Conservation (phyloP, 2,329 filamentous ascomycete species). For the Calonectria honghensis region DNA sequence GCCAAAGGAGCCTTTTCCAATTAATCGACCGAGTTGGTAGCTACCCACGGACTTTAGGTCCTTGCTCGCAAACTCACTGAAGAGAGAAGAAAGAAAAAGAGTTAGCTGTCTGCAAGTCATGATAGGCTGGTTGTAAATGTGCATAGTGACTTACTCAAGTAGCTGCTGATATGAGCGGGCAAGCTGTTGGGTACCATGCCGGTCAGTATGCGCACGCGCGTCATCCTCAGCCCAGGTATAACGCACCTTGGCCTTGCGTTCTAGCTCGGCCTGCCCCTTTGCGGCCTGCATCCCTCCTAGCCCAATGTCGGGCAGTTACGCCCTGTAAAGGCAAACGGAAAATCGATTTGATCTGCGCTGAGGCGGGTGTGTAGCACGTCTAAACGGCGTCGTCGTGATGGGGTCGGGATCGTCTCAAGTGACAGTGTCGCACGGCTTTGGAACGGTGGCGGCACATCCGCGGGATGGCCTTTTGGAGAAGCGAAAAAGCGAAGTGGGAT, state of each 20-base stretch:
- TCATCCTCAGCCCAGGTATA: constrained; percentile 9
- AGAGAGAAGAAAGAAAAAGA: constrained; percentile 33
- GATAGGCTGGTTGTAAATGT: background rate
- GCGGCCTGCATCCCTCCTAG: constrained; percentile 70
- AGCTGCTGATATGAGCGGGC: constrained; percentile 97
- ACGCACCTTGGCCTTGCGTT: constrained; percentile 77
- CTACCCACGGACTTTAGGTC: constrained; percentile 96
- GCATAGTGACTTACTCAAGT: constrained; percentile 83
- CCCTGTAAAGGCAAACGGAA: constrained; percentile 47
- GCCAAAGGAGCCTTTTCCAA: constrained; percentile 98
- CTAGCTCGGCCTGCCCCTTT: constrained; percentile 75
- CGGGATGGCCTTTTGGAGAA: constrained; percentile 39
- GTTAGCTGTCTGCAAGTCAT: background rate
- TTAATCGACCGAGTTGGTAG: constrained; percentile 92
- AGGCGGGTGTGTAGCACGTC: constrained; percentile 34
- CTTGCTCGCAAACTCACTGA: constrained; percentile 92
- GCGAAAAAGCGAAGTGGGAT: constrained; percentile 3
- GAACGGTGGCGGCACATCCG: constrained; percentile 49
- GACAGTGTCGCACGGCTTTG: constrained; percentile 48
- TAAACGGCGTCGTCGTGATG: constrained; percentile 34
- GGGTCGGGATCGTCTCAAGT: constrained; percentile 46
- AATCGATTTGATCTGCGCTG: constrained; percentile 27
- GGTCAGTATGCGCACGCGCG: constrained; percentile 23
- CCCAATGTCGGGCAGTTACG: constrained; percentile 51
- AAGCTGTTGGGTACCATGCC: constrained; percentile 75